Evolutionary conservation across 441 rosid species (phyloP), one percentile per base, ranked within the genome.

Genomic region (Omphalea diandra): DNA sequence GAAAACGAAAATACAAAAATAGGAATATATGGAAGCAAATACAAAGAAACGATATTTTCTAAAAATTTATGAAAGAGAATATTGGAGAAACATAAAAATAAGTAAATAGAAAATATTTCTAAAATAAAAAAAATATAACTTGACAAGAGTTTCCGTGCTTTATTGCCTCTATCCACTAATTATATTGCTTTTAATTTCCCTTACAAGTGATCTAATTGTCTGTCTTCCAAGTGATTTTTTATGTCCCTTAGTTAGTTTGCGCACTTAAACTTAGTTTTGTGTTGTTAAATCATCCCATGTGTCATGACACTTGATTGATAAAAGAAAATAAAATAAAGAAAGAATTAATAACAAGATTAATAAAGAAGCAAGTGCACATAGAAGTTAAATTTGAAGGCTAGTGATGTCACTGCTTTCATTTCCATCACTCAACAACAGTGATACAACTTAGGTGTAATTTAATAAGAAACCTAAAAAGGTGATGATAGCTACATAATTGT

Each of bases 181-280:
- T n/a, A n/a, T n/a, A n/a, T n/a, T n/a, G n/a, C n/a, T n/a, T n/a
- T n/a, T n/a, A n/a, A n/a, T n/a, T n/a, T n/a, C n/a, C n/a, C n/a
- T n/a, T n/a, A 17, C 12, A 43, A 32, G 11, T 31, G 29, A 32
- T 57, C 20, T 57, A 4, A 43, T 41, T 41, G 12, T 40, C 65
- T 41, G 12, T 40, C 65, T 71, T 77, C 83, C 82, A 80, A 72
- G 75, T 80, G 83, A 77, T 71, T 38, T 27, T 9, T 35, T 52
- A 32, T 59, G 64, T 73, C 80, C 72, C 73, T 55, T 55, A 59
- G 38, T 7, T 26, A 24, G 10, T 35, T 10, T 15, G 22, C 75
- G n/a, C n/a, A n/a, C n/a, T n/a, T 63, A 10, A 52, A 22, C 9
- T 44, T 18, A 7, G 36, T 61, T 54, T 12, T 22, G 18, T 3